phyloP scores from a whole-genome alignment of 1,139 yeast genomes.

The Geotrichum histeridarum region DNA sequence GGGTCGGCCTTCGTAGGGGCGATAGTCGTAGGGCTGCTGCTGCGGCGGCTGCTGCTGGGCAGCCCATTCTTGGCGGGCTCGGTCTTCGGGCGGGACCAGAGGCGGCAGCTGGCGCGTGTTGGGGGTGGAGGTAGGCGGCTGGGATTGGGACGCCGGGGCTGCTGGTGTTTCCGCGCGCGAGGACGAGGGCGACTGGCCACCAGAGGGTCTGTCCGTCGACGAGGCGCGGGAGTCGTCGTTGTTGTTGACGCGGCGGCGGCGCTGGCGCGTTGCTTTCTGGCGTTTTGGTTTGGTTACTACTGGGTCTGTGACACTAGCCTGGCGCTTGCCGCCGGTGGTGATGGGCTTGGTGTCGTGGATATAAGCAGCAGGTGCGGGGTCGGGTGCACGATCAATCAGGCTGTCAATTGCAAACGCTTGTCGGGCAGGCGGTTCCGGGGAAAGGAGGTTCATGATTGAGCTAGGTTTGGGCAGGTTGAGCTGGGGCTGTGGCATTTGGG shows the following conservation, averaged over 20 bases:
- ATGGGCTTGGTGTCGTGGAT: not conserved
- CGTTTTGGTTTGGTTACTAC: constrained; percentile 1
- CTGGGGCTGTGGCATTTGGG: not conserved
- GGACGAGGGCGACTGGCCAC: not conserved
- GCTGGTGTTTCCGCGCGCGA: constrained; percentile 2
- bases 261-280: not conserved
- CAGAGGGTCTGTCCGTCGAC: not conserved
- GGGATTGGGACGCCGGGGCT: not conserved
- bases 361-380: not conserved
- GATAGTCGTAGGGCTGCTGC: too few species aligned
- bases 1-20: too few species aligned
- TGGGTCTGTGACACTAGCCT: not conserved
- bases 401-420: constrained; percentile 5
- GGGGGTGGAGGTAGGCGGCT: not conserved
- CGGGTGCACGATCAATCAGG: not conserved
- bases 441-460: constrained; percentile 2
- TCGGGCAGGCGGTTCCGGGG: not conserved
- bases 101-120: not conserved
- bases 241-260: not conserved
- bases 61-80: too few species aligned
- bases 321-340: not conserved
- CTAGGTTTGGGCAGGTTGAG: not conserved
- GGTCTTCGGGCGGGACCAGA: not conserved
- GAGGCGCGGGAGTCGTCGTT: not conserved
- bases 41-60: too few species aligned